A percentile compares a stretch with the other conserved stretches of the same genome.
phyloP scores from a whole-genome alignment of 306 rosid species.

The Medicago truncatula region DNA sequence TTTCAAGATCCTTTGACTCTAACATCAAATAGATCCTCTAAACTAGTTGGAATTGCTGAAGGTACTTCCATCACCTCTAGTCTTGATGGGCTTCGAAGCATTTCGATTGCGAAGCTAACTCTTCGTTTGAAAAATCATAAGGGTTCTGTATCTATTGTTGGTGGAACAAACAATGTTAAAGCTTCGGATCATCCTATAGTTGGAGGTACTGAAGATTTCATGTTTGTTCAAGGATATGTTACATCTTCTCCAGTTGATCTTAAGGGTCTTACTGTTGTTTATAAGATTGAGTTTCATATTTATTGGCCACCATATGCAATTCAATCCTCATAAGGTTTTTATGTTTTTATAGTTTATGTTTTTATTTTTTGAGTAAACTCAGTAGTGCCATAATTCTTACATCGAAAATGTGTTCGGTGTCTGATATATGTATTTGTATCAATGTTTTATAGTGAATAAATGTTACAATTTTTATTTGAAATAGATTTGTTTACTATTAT shows the following conservation, averaged over 20 bases:
- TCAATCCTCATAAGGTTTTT: slow-evolving; percentile 34
- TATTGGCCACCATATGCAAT: slow-evolving; percentile 89
- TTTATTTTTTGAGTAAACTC: too few relatives aligned
- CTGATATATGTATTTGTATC: too few relatives aligned
- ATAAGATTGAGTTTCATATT: slow-evolving; percentile 70
- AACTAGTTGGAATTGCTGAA: slow-evolving; percentile 59
- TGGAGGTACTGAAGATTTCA: slow-evolving; percentile 80
- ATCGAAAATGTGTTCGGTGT: too few relatives aligned
- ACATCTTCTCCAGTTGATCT: slow-evolving; percentile 66
- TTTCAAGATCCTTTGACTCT: slow-evolving; percentile 70
- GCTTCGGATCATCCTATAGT: slow-evolving; percentile 66
- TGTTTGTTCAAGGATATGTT: slow-evolving; percentile 74
- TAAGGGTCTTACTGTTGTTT: slow-evolving; percentile 53
- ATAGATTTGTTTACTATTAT: too few relatives aligned
- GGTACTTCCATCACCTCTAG: slow-evolving; percentile 73
- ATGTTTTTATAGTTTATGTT: too few relatives aligned
- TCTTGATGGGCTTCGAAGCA: slow-evolving; percentile 68
- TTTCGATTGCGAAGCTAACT: slow-evolving; percentile 67
- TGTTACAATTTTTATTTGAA: too few relatives aligned
- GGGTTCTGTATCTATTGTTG: slow-evolving; percentile 71
- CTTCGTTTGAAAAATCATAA: slow-evolving; percentile 52
- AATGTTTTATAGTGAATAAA: too few relatives aligned
- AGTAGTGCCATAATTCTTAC: too few relatives aligned
- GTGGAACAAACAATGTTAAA: slow-evolving; percentile 60
- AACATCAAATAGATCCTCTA: slow-evolving; percentile 54